Evolutionary conservation across 2,329 filamentous ascomycete species (phyloP).

Genomic region (Fusarium sp.): DNA sequence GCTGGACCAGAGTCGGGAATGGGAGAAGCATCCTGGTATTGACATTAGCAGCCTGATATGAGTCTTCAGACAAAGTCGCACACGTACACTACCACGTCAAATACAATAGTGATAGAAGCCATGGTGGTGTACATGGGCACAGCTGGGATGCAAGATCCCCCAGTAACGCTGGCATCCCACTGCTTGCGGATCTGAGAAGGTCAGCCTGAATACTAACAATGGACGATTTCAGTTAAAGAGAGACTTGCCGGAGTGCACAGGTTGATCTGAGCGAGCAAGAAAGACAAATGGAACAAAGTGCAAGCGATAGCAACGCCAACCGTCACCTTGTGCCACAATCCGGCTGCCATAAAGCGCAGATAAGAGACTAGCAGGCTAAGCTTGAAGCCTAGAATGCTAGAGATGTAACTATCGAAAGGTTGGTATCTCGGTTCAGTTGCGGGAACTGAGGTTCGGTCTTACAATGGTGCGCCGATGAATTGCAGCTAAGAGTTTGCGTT

Average conservation of each 20-base stretch:
- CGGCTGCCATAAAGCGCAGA: conserved; percentile 60
- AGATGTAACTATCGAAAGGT: conserved; percentile 54
- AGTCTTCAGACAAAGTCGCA: not conserved
- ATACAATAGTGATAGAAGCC: conserved; percentile 59
- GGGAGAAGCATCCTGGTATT: conserved; percentile 57
- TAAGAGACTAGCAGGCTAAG: conserved; percentile 62
- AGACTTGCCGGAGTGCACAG: conserved; percentile 54
- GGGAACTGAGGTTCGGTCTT: conserved; percentile 20
- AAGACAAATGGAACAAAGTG: conserved; percentile 58
- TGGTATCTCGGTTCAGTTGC: not conserved
- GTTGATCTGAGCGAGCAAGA: conserved; percentile 55
- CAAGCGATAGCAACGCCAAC: conserved; percentile 54
- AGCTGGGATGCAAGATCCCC: conserved; percentile 56
- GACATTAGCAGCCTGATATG: not conserved
- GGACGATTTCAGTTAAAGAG: accelerated
- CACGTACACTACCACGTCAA: conserved; percentile 59
- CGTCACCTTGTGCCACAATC: conserved; percentile 53
- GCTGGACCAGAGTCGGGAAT: conserved; percentile 57
- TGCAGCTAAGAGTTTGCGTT: conserved; percentile 49
- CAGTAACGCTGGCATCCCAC: conserved; percentile 58
- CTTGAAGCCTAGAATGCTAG: conserved; percentile 63
- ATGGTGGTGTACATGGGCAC: conserved; percentile 62
- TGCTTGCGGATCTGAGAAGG: conserved; percentile 49
- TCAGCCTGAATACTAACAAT: not conserved
- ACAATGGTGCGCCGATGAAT: conserved; percentile 62